Conservation (phyloP, 331 rosid species). For the Rhamnella rubrinervis region DNA sequence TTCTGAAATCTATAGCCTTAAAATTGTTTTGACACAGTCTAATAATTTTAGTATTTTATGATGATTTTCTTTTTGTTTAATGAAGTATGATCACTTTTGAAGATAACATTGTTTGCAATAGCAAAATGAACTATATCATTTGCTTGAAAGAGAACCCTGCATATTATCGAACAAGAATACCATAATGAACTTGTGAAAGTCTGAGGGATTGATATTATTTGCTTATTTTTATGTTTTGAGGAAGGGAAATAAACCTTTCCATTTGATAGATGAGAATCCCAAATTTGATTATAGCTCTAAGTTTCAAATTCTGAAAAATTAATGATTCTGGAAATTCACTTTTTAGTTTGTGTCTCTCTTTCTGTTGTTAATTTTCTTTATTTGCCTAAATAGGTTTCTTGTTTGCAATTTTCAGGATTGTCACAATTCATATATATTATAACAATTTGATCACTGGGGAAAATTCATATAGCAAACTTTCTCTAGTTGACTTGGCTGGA, state of each 20-base stretch:
- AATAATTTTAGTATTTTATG: slow-evolving; percentile 2
- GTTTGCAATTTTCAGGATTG: slow-evolving; percentile 56
- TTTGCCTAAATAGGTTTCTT: slow-evolving; percentile 34
- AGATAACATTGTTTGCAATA: too few species aligned
- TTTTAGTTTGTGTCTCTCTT: slow-evolving; percentile 8
- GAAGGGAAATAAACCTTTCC: background rate
- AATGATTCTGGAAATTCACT: background rate
- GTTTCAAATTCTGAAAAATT: background rate
- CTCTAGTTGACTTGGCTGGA: slow-evolving; percentile 94
- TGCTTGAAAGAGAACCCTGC: background rate
- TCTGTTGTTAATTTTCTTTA: slow-evolving; percentile 22
- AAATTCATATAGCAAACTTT: slow-evolving; percentile 80
- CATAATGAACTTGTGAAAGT: background rate
- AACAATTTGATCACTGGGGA: slow-evolving; percentile 75
- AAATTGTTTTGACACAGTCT: background rate
- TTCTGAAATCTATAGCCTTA: slow-evolving; percentile 32
- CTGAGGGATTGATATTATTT: too few species aligned
- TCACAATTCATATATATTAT: slow-evolving; percentile 69
- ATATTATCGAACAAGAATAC: background rate
- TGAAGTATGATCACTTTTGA: background rate
- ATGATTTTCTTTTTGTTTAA: slow-evolving; percentile 2
- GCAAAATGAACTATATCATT: background rate
- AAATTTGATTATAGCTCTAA: background rate
- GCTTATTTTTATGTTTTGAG: too few species aligned
- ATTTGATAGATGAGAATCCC: background rate